Percentiles rank a stretch among this genome's conserved stretches.
Evolutionary conservation across 345 rosid species (phyloP).

Genomic region (Chamaenerion angustifolium): DNA sequence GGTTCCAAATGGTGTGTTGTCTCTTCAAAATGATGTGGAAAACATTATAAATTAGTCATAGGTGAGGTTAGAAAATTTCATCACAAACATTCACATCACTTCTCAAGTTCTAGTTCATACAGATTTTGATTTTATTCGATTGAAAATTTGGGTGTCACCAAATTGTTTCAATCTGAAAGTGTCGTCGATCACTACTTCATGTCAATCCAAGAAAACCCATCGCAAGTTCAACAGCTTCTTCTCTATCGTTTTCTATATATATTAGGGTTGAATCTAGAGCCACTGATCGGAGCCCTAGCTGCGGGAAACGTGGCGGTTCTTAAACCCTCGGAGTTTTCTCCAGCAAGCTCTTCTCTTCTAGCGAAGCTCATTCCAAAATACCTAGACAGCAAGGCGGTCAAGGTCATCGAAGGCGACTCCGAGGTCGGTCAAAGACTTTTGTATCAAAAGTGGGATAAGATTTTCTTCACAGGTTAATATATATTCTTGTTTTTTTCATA

Average conservation of each 20-base stretch:
- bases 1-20: too few species aligned
- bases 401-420: conserved; percentile 45
- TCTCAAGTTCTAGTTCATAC: too few species aligned
- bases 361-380: conserved; percentile 29
- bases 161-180: too few species aligned
- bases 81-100: too few species aligned
- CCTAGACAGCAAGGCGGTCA: conserved; percentile 37
- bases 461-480: conserved; percentile 50
- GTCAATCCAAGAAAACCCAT: too few species aligned
- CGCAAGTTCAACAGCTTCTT: not conserved
- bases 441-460: conserved; percentile 67
- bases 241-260: not conserved
- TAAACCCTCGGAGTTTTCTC: conserved; percentile 65
- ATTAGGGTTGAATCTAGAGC: conserved; percentile 45
- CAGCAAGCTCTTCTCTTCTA: conserved; percentile 45
- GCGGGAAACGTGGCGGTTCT: conserved; percentile 58
- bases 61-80: too few species aligned
- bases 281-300: conserved; percentile 67
- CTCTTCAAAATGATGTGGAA: too few species aligned
- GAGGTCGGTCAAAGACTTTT: conserved; percentile 38
- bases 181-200: too few species aligned
- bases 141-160: too few species aligned
- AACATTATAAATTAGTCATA: too few species aligned
- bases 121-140: too few species aligned
- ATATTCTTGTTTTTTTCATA: too few species aligned